Base-by-base conservation (phyloP, 768 basidiomycete species). In the Termitomyces sp. region DNA sequence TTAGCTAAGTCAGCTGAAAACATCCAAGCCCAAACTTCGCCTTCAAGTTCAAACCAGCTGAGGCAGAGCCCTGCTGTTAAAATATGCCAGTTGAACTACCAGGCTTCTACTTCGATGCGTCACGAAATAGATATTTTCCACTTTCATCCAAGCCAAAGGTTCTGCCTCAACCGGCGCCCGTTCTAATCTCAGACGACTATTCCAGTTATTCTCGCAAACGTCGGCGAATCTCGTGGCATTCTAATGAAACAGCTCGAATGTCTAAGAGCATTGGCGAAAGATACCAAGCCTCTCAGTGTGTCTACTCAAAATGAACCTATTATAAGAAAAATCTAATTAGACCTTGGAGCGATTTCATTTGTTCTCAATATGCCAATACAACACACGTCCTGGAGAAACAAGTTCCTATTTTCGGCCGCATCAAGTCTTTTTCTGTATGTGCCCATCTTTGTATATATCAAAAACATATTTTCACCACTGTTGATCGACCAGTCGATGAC, bases 71-170 rank as follows among this genome's bases (percentile, higher is more conserved):
- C 35, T 16, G 4, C 4, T 16, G 35, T 37, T 14, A 4, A 9
- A 31, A n/a, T n/a, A 83, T 82, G 80, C 76, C 79, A 51, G 72
- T 66, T 55, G 70, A 79, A 12, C 73, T 85, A 11, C 82, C 84
- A 49, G 85, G 85, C 1, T 69, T 85, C 51, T 82, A 80, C 64
- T 87, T 77, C 71, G 83, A 87, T 63, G 65, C 72, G 57, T 64
- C 65, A 34, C 71, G 67, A 54, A 79, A 81, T 40, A 77, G 85
- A 10, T 86, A 87, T 66, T 87, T 85, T 62, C 81, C 85, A 23
- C 34, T 77, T 12, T 74, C 78, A 23, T 78, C 78, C 1, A 72
- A 68, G 38, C 77, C 72, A 38, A 69, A 66, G 53, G 44, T 44
- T 10, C 38, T 60, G 31, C 23, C 59, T 46, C 51, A 60, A 29